A percentile compares a stretch with the other conserved stretches of the same genome.
These are phyloP conservation scores for Colletotrichum gloeosporioides DNA, from an alignment of 2,329 filamentous ascomycete species.

Conservation along the genomic window DNA sequence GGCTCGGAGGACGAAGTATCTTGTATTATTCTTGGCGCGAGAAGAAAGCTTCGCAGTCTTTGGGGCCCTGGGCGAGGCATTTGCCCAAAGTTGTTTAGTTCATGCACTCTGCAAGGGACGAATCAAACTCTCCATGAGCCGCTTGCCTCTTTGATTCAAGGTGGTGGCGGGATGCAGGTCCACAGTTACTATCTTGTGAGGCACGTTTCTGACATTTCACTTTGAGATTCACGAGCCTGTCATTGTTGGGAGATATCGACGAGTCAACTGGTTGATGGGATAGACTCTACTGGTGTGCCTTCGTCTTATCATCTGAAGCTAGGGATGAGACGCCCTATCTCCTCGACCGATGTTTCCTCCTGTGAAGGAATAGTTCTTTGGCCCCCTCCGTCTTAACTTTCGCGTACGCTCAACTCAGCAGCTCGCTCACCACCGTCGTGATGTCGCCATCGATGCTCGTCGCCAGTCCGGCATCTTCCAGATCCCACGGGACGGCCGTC, in stretches of 20 bases:
- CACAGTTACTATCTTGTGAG: not conserved
- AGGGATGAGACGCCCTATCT: constrained; percentile 5
- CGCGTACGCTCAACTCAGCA: not conserved
- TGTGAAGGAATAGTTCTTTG: not conserved
- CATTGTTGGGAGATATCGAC: not conserved
- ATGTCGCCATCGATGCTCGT: constrained; percentile 24
- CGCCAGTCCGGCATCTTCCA: constrained; percentile 19
- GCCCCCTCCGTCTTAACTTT: not conserved
- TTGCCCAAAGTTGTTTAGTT: not conserved
- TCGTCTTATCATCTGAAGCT: constrained; percentile 19
- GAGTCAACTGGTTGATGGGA: not conserved
- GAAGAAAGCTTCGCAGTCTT: not conserved
- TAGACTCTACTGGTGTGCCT: not conserved
- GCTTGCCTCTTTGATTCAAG: not conserved
- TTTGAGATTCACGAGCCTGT: not conserved
- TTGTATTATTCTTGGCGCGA: not conserved
- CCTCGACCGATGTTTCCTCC: constrained; percentile 1
- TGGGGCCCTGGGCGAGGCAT: not conserved
- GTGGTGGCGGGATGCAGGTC: not conserved
- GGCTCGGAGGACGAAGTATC: not conserved
- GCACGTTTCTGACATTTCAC: constrained; percentile 7
- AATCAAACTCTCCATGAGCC: not conserved
- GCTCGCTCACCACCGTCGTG: not conserved
- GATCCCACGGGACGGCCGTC: constrained; percentile 15
- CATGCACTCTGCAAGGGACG: not conserved